These are phyloP conservation scores for Moniliophthora roreri DNA, from an alignment of 1,284 basidiomycete genomes.

Conservation along the genomic window DNA sequence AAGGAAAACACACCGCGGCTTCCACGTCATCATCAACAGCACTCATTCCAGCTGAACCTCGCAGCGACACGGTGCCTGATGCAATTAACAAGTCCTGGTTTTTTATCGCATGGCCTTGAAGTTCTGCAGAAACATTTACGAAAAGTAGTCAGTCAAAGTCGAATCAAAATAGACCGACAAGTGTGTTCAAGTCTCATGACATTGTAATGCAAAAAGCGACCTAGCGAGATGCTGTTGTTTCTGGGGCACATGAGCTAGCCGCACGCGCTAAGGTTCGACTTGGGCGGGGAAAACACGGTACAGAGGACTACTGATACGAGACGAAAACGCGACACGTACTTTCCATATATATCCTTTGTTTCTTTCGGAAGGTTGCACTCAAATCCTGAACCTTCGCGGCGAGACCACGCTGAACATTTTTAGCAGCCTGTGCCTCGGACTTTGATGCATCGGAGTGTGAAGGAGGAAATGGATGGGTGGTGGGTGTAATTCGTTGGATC, in stretches of 20 bases:
- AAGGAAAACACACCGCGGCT: conserved; percentile 51
- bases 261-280: neutral
- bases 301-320: conserved; percentile 17
- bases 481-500: conserved; percentile 70
- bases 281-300: conserved; percentile 19
- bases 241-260: conserved; percentile 8
- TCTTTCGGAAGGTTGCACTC: conserved; percentile 93
- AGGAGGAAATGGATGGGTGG: conserved; percentile 51
- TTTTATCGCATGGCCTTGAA: conserved; percentile 93
- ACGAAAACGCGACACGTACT: conserved; percentile 61
- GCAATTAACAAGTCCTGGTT: conserved; percentile 89
- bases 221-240: conserved; percentile 16
- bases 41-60: conserved; percentile 76
- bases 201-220: conserved; percentile 11
- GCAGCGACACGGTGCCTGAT: conserved; percentile 80
- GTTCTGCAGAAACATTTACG: conserved; percentile 48
- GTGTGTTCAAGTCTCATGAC: conserved; percentile 10
- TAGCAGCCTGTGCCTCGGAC: conserved; percentile 73
- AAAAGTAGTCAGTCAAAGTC: conserved; percentile 14
- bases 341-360: conserved; percentile 96
- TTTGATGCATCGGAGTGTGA: conserved; percentile 37
- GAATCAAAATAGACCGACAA: conserved; percentile 18
- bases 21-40: conserved; percentile 86
- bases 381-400: conserved; percentile 94
- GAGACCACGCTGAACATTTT: conserved; percentile 96